Evolutionary conservation across 202 grass and related monocot species (phyloP).

Genomic region (Carex arenaria): DNA sequence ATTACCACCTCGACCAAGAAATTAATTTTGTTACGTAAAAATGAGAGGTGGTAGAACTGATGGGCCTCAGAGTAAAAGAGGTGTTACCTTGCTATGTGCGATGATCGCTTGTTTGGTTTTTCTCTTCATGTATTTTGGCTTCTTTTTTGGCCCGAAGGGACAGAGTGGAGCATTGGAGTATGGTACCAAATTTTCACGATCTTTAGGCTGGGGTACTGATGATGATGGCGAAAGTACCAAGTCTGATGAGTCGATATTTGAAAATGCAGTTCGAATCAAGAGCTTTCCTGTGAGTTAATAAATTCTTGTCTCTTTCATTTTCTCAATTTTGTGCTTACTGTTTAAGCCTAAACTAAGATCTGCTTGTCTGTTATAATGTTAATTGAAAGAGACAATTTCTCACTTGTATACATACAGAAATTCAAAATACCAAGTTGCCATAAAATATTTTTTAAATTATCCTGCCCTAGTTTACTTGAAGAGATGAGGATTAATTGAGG

Average conservation of each 20-base stretch:
- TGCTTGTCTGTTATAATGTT: not conserved
- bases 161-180: constrained; percentile 64
- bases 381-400: not conserved
- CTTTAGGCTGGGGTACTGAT: constrained; percentile 68
- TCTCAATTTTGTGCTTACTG: not conserved
- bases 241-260: constrained; percentile 78
- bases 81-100: constrained; percentile 39
- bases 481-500: not conserved
- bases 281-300: constrained; percentile 75
- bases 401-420: not conserved
- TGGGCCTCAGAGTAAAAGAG: constrained; percentile 53
- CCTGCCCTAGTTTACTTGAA: not conserved
- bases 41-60: constrained; percentile 82
- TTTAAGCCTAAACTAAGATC: constrained; percentile 1
- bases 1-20: not conserved
- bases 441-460: not conserved
- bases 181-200: constrained; percentile 69
- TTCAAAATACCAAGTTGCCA: not conserved
- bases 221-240: constrained; percentile 37
- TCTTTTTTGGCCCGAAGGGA: constrained; percentile 43
- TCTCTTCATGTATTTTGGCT: constrained; percentile 78
- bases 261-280: constrained; percentile 49
- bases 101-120: constrained; percentile 69
- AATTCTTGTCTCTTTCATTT: not conserved
- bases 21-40: constrained; percentile 21